Evolutionary conservation across 2,329 filamentous ascomycete species (phyloP).

Genomic region (Hymenoscyphus occultus): DNA sequence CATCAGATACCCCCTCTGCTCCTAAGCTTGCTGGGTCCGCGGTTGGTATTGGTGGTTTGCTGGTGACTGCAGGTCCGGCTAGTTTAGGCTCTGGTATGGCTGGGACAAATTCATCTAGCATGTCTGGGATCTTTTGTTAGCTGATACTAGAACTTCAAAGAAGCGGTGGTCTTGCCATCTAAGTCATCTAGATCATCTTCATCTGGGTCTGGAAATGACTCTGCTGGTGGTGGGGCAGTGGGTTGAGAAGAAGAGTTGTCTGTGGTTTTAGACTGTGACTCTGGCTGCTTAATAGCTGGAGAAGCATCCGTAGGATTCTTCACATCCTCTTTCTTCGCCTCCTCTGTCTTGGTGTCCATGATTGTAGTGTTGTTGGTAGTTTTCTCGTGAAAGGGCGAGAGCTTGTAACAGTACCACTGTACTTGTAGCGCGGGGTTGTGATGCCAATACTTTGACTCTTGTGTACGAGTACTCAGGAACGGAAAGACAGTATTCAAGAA

Average conservation of each 20-base stretch:
- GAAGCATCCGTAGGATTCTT: slow-evolving; percentile 18
- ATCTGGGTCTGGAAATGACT: slow-evolving; percentile 79
- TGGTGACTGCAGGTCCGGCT: slow-evolving; percentile 31
- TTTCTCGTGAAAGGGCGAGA: background rate
- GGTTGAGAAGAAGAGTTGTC: background rate
- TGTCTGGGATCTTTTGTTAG: slow-evolving; percentile 54
- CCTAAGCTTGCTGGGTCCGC: slow-evolving; percentile 8
- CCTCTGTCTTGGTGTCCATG: slow-evolving; percentile 30
- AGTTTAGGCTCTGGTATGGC: slow-evolving; percentile 53
- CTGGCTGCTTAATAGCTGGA: slow-evolving; percentile 13
- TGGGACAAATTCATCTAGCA: slow-evolving; percentile 86
- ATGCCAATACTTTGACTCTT: background rate
- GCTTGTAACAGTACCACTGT: slow-evolving; percentile 6
- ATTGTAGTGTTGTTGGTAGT: background rate
- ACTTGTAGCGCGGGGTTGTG: slow-evolving; percentile 4
- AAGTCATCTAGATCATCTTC: slow-evolving; percentile 90
- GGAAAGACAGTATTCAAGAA: background rate
- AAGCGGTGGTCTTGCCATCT: slow-evolving; percentile 59
- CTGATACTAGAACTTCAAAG: background rate
- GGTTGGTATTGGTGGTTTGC: slow-evolving; percentile 20
- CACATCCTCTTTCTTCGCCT: slow-evolving; percentile 25
- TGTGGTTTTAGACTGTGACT: slow-evolving; percentile 3
- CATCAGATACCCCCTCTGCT: slow-evolving; percentile 55
- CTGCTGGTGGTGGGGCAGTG: slow-evolving; percentile 32
- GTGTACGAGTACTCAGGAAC: background rate